Conservation (phyloP, 768 basidiomycete genomes). For the Kockovaella imperatae region DNA sequence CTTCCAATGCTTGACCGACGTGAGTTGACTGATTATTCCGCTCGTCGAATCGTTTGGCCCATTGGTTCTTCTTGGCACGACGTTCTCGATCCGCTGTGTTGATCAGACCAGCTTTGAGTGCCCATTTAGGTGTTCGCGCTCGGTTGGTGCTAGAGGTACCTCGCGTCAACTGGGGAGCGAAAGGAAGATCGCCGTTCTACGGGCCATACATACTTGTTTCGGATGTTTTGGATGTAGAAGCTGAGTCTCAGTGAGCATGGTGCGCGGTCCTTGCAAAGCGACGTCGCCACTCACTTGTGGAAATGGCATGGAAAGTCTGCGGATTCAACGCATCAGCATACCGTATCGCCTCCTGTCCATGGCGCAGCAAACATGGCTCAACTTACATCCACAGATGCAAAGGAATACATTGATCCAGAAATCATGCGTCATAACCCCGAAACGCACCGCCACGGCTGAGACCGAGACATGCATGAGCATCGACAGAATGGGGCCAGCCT, state of each 20-base stretch:
- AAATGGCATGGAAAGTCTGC: constrained; percentile 58
- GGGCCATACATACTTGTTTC: constrained; percentile 58
- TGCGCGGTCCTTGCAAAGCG: not conserved
- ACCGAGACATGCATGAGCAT: constrained; percentile 4
- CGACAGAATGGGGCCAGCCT: not conserved
- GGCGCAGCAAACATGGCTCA: not conserved
- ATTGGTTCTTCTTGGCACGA: constrained; percentile 70
- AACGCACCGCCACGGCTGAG: constrained; percentile 82
- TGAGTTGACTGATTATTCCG: constrained; percentile 62
- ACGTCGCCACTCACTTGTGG: constrained; percentile 56
- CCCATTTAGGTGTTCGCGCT: constrained; percentile 92
- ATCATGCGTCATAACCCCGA: constrained; percentile 81
- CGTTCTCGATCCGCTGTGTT: constrained; percentile 69
- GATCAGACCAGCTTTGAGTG: constrained; percentile 73
- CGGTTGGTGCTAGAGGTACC: constrained; percentile 61
- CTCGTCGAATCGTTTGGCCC: constrained; percentile 80
- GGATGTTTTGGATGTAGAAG: constrained; percentile 63
- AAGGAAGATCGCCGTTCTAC: not conserved
- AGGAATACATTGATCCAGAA: constrained; percentile 84
- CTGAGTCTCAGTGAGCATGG: constrained; percentile 4
- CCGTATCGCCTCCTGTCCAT: not conserved
- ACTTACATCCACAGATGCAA: constrained; percentile 74
- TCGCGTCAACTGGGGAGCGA: constrained; percentile 54
- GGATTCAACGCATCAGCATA: not conserved
- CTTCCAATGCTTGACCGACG: constrained; percentile 65